phyloP scores from a whole-genome alignment of 352 stramenopile genomes.

The Pythium volutum region DNA sequence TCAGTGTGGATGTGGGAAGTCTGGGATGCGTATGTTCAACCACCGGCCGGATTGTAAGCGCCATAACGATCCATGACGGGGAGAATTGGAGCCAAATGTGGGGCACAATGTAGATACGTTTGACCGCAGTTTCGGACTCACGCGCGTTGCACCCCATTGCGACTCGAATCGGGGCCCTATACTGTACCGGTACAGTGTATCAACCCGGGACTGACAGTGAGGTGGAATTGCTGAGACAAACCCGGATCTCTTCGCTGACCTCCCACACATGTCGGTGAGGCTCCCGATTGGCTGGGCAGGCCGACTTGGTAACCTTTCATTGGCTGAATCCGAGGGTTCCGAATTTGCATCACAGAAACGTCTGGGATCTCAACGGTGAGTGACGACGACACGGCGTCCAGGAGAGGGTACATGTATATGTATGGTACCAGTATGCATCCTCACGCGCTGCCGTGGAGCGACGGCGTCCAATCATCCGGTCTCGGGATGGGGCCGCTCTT shows the following conservation, averaged over 20 bases:
- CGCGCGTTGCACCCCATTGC: too few relatives aligned
- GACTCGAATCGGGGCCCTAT: too few relatives aligned
- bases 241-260: background rate
- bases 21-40: too few relatives aligned
- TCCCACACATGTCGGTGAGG: background rate
- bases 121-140: too few relatives aligned
- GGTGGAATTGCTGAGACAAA: background rate
- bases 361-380: conserved; percentile 5
- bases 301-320: background rate
- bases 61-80: too few relatives aligned
- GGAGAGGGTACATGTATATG: background rate
- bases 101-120: too few relatives aligned
- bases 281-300: background rate
- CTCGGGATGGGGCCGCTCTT: background rate
- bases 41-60: too few relatives aligned
- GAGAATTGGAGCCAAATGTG: too few relatives aligned
- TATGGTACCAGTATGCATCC: background rate
- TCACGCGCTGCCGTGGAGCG: background rate
- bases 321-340: conserved; percentile 5
- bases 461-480: background rate
- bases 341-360: conserved; percentile 2
- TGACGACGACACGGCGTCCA: background rate
- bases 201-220: too few relatives aligned
- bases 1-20: too few relatives aligned
- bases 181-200: too few relatives aligned